Conservation (phyloP, 495 filamentous ascomycete species). For the Lentithecium fluviatile region DNA sequence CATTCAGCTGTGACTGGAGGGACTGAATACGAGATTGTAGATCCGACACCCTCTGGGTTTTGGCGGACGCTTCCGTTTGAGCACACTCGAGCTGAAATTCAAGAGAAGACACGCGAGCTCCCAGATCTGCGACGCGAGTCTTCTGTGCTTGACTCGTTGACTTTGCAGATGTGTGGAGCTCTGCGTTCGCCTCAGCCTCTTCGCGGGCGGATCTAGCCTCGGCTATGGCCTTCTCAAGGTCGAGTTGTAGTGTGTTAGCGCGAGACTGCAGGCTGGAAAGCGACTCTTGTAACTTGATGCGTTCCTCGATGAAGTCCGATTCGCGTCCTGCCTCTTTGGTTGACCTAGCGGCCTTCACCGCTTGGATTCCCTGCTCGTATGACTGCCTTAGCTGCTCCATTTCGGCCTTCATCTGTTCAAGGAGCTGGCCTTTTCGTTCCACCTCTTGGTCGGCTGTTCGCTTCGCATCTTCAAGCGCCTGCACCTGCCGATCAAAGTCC, state of each 20-base stretch:
- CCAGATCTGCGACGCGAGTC: background rate
- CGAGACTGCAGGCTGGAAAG: conserved; percentile 13
- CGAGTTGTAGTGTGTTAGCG: conserved; percentile 6
- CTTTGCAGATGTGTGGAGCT: background rate
- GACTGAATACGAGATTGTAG: too few species aligned
- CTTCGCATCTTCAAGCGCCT: conserved; percentile 20
- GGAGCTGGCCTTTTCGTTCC: conserved; percentile 6
- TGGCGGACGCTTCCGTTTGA: background rate
- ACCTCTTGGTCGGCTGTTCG: conserved; percentile 5
- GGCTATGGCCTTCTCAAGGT: conserved; percentile 25
- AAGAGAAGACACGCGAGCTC: background rate
- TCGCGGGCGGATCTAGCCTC: conserved; percentile 14
- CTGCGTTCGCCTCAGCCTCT: conserved; percentile 16
- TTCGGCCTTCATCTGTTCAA: conserved; percentile 21
- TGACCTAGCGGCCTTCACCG: conserved; percentile 1
- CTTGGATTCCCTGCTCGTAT: conserved; percentile 8
- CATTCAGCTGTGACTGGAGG: background rate
- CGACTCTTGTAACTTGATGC: conserved; percentile 4
- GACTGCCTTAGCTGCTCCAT: conserved; percentile 20
- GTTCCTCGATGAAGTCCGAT: conserved; percentile 15
- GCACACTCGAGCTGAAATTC: conserved; percentile 1
- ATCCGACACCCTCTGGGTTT: background rate
- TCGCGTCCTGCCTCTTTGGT: conserved; percentile 10
- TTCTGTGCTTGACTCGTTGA: background rate
- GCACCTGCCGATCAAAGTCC: conserved; percentile 29